Conservation (phyloP, 2,329 filamentous ascomycete species). For the Diaporthe longicolla region DNA sequence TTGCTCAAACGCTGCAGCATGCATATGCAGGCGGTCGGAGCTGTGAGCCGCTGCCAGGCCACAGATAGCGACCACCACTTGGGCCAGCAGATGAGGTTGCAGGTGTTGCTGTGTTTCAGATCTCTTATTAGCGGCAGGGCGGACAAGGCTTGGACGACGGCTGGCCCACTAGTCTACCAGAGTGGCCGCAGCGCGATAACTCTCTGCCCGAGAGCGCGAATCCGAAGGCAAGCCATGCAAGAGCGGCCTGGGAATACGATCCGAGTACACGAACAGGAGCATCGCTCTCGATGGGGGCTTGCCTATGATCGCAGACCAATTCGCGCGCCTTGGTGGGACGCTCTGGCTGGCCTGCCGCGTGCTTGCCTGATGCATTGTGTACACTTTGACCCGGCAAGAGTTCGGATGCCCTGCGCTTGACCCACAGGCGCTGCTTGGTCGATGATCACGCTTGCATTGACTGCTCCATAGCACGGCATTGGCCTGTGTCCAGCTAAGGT, state of each 20-base stretch:
- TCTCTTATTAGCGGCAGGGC: constrained; percentile 31
- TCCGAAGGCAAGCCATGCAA: neutral
- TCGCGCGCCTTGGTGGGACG: neutral
- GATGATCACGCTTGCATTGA: constrained; percentile 21
- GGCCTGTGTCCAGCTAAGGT: constrained; percentile 16
- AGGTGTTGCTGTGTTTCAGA: constrained; percentile 34
- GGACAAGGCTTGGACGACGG: constrained; percentile 10
- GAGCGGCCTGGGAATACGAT: neutral
- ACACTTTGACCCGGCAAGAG: constrained; percentile 12
- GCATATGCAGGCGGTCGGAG: constrained; percentile 17
- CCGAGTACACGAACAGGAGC: neutral
- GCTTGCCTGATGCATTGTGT: neutral
- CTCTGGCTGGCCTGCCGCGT: neutral
- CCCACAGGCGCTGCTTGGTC: constrained; percentile 30
- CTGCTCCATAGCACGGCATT: constrained; percentile 16
- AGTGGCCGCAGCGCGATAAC: constrained; percentile 20
- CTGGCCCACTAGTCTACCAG: constrained; percentile 10
- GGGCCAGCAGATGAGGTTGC: neutral
- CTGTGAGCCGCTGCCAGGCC: constrained; percentile 16
- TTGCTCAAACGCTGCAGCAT: neutral
- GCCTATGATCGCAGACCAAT: neutral
- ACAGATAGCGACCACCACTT: neutral
- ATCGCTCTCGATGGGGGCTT: neutral
- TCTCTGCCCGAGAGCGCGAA: constrained; percentile 1
- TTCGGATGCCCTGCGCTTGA: constrained; percentile 27